A percentile compares a stretch with the other conserved stretches of the same genome.
Evolutionary conservation across 2,329 filamentous ascomycete genomes (phyloP).

Genomic region (Tolypocladium sp.): DNA sequence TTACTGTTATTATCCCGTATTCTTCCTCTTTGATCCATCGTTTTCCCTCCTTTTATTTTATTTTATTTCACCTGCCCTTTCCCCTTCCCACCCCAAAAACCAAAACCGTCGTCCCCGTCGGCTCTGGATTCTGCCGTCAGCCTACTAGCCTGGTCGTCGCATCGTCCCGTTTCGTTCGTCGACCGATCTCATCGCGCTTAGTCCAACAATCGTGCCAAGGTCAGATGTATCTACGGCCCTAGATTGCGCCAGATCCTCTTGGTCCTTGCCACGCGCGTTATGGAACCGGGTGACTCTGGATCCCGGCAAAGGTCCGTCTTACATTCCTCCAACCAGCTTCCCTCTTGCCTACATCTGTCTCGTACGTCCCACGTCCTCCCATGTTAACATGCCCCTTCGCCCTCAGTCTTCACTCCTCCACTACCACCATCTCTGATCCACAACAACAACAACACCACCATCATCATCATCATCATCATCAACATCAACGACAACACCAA

Average conservation of each 20-base stretch:
- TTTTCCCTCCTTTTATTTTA: not conserved
- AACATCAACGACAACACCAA: conserved; percentile 10
- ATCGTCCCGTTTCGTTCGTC: not conserved
- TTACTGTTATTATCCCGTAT: conserved; percentile 7
- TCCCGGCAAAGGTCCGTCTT: conserved; percentile 27
- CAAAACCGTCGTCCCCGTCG: not conserved
- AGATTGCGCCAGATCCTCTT: conserved; percentile 25
- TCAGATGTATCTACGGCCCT: conserved; percentile 27
- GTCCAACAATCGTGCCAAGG: conserved; percentile 10
- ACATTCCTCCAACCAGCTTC: conserved; percentile 13
- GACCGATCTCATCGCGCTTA: not conserved
- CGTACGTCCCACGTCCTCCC: conserved; percentile 11
- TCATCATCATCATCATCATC: conserved; percentile 7
- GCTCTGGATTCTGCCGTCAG: conserved; percentile 5
- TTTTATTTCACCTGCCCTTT: not conserved
- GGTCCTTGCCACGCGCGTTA: conserved; percentile 26
- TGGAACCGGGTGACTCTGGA: conserved; percentile 28
- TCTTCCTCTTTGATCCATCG: not conserved
- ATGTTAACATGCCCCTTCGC: conserved; percentile 15
- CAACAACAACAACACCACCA: conserved; percentile 10
- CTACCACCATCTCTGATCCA: conserved; percentile 9
- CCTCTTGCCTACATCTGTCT: conserved; percentile 3
- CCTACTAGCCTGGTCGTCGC: not conserved
- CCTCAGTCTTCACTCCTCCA: conserved; percentile 5
- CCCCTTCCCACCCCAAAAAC: not conserved